Conservation (phyloP, 352 stramenopile species). For the Phytophthora pisi region DNA sequence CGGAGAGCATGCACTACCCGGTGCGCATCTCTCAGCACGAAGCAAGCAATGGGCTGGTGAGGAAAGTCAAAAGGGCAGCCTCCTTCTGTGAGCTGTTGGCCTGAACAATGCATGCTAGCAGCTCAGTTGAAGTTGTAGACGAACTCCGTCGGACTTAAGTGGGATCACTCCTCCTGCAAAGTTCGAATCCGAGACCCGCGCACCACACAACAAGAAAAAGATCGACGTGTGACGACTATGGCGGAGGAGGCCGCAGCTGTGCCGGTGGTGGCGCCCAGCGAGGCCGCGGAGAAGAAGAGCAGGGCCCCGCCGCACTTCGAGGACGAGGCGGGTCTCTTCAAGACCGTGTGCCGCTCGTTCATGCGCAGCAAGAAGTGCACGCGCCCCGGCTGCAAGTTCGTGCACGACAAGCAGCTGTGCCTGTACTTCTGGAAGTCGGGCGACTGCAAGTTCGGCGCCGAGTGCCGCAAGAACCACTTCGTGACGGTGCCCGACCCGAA, state of each 20-base stretch:
- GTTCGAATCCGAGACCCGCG: background rate
- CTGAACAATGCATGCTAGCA: too few species aligned
- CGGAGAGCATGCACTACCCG: too few species aligned
- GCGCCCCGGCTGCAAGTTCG: constrained; percentile 40
- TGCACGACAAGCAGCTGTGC: constrained; percentile 68
- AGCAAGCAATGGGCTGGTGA: too few species aligned
- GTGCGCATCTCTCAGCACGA: too few species aligned
- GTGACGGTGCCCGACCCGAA: constrained; percentile 36
- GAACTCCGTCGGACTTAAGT: background rate
- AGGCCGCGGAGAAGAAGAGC: constrained; percentile 5
- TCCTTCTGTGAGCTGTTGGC: too few species aligned
- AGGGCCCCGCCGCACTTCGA: constrained; percentile 42
- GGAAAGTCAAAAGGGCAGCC: too few species aligned
- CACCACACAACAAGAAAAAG: constrained; percentile 7
- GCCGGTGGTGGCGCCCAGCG: constrained; percentile 4
- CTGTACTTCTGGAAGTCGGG: constrained; percentile 51
- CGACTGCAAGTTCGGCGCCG: constrained; percentile 57
- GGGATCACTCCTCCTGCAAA: background rate
- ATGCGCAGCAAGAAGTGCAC: constrained; percentile 50
- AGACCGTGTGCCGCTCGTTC: constrained; percentile 64
- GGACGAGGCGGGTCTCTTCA: constrained; percentile 60
- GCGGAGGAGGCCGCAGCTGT: constrained; percentile 13
- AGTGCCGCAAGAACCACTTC: constrained; percentile 65
- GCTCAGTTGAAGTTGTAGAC: background rate
- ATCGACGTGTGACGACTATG: constrained; percentile 12